Conservation (phyloP, 1,139 yeast species). For the Pichia inconspicua region DNA sequence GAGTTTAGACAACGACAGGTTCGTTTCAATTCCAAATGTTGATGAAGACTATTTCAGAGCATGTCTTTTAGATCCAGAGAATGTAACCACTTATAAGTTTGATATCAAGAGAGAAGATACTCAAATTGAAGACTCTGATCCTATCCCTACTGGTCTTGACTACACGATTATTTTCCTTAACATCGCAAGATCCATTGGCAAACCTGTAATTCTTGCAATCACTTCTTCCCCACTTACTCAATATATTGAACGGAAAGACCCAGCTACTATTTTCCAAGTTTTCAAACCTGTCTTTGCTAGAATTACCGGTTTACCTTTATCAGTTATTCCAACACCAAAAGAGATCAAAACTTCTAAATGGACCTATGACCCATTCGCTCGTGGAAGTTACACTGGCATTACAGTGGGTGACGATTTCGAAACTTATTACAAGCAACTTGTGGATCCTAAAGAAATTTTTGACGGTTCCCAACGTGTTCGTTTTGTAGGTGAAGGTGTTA, state of each 20-base stretch:
- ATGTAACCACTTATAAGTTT: constrained; percentile 5
- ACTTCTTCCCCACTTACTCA: constrained; percentile 68
- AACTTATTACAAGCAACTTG: constrained; percentile 18
- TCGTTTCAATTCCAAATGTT: constrained; percentile 38
- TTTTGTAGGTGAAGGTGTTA: constrained; percentile 84
- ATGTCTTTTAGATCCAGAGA: background rate
- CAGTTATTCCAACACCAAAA: constrained; percentile 37
- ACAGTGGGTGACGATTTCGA: constrained; percentile 24
- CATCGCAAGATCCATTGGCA: constrained; percentile 31
- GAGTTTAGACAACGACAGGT: constrained; percentile 47
- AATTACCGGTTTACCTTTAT: constrained; percentile 16
- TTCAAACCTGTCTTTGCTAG: constrained; percentile 35
- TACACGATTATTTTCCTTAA: constrained; percentile 40
- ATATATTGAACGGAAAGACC: constrained; percentile 32
- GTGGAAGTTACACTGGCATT: constrained; percentile 62
- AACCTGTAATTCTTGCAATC: constrained; percentile 47
- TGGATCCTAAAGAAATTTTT: constrained; percentile 24
- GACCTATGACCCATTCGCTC: constrained; percentile 61
- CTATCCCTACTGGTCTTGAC: constrained; percentile 11
- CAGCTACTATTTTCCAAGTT: constrained; percentile 32
- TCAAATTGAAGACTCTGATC: constrained; percentile 2
- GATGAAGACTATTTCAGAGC: constrained; percentile 19
- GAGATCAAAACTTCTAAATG: constrained; percentile 53
- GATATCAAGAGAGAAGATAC: constrained; percentile 5
- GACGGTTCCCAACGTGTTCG: constrained; percentile 38